Evolutionary conservation across 768 basidiomycete species (phyloP).

Genomic region (Rubroboletus satanas): DNA sequence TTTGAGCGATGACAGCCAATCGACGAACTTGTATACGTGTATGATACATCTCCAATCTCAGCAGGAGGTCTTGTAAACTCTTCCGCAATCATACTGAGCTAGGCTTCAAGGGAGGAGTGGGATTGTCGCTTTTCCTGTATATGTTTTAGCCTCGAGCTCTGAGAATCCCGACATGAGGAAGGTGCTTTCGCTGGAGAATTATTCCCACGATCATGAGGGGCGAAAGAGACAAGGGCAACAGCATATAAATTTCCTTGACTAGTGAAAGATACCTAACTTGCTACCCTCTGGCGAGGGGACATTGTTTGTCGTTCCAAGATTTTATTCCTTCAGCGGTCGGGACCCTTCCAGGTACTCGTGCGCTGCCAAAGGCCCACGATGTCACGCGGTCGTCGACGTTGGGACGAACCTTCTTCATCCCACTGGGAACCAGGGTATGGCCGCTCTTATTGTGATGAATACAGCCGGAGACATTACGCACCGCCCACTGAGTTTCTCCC

Average conservation of each 20-base stretch:
- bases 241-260: too few species aligned
- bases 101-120: too few species aligned
- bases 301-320: slow-evolving; percentile 11
- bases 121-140: too few species aligned
- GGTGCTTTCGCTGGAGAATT: neutral
- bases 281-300: neutral
- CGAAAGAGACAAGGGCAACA: too few species aligned
- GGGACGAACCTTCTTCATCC: slow-evolving; percentile 11
- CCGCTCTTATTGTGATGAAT: slow-evolving; percentile 6
- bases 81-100: too few species aligned
- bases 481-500: neutral
- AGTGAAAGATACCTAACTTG: neutral
- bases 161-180: too few species aligned
- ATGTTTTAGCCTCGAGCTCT: too few species aligned
- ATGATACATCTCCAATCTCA: too few species aligned
- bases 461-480: slow-evolving; percentile 8
- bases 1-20: too few species aligned
- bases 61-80: too few species aligned
- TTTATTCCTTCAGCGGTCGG: slow-evolving; percentile 7
- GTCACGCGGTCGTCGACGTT: slow-evolving; percentile 12
- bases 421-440: slow-evolving; percentile 1
- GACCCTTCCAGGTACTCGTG: slow-evolving; percentile 3
- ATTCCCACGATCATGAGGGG: neutral
- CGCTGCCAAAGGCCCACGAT: slow-evolving; percentile 11
- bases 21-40: too few species aligned